Evolutionary conservation across 176 grass and related monocot genomes (phyloP), one percentile per base, ranked within the genome.

Genomic region (Calamus simplicifolius): DNA sequence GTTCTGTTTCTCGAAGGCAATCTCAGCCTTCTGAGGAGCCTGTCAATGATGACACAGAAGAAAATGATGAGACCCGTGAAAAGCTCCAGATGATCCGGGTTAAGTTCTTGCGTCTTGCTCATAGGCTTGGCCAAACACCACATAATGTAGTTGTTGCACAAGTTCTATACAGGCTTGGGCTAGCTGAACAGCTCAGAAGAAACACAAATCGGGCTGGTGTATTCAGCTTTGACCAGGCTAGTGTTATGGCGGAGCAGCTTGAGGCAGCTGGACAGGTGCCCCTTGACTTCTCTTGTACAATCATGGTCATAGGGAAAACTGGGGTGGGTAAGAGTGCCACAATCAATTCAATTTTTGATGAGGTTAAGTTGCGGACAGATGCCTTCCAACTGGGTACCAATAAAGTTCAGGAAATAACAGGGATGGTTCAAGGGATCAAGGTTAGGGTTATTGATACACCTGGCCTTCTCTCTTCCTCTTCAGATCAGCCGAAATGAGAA

Each of bases 321-420:
- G 93, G 93, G 56, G 93, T 97, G 6, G 93, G 93, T 29, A 97
- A 97, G 72, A 97, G 87, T 80, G 79, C 87, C 67, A 97, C 87
- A 27, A 88, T 97, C 5, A 97, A 97, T 78, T 97, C 93, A 6
- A 76, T 97, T 29, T 85, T 88, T 71, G 88, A 88, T 57, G 80
- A 91, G 54, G 72, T 60, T 27, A 59, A 54, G 19, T 70, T 91
- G 69, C 78, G 69, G 21, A 90, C 79, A 72, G 54, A 91, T 74
- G 85, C 93, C 56, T 97, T 97, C 74, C 79, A 84, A 80, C 66
- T 51, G 50, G 83, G 84, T 66, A 97, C 93, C 16, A 76, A 49
- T 19, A 80, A 81, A 35, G 87, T 97, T 56, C 80, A 97, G 64
- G 83, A 82, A 68, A 69, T 91, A 54, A 57, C 71, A 62, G 93